Evolutionary conservation across 208 protist genomes (phyloP), one percentile per base, ranked within the genome.

Genomic region (Leishmania major): DNA sequence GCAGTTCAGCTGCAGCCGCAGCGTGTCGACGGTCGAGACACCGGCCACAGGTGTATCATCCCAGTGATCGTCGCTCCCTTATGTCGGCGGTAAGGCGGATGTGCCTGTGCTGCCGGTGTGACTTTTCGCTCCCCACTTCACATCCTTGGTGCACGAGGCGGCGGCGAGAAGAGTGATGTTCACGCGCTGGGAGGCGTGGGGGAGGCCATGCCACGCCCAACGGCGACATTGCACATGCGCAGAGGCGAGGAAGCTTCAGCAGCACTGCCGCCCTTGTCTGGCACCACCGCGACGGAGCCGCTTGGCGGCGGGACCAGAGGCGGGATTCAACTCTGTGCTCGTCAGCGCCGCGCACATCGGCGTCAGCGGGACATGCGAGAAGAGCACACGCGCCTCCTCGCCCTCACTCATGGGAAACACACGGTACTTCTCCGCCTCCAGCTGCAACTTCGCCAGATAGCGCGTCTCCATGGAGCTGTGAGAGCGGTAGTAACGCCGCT

Each of bases 391-490:
- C 45, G 83, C 83, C 45, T 72, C 75, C 55, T 82, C 75, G 25
- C 75, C 83, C 40, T 86, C 75, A 45, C 93, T 75, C 40, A 95
- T 78, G 2, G 94, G 94, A 78, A 97, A 95, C 59, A 88, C 90
- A 40, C 94, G 94, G 78, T 93, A 95, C 72, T 84, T 84, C 73
- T 97, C 94, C 55, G 89, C 89, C 55, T 95, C 88, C 28, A 92
- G 76, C 81, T 97, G 92, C 51, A 84, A 70, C 59, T 91, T 79
- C n/a, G 82, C 71, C 3, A 94, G 67, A 40, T 85, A 77, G 66
- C 77, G 83, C 28, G 91, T 94, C 35, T 87, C 81, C 76, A 93
- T 83, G 17, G 77, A 73, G 53, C 89, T 88, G 84, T 95, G 89
- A 10, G 90, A 92, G 69, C 86, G 72, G 75, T 88, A 87, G 77